Evolutionary conservation across 345 rosid genomes (phyloP).

Genomic region (Corymbia maculata): DNA sequence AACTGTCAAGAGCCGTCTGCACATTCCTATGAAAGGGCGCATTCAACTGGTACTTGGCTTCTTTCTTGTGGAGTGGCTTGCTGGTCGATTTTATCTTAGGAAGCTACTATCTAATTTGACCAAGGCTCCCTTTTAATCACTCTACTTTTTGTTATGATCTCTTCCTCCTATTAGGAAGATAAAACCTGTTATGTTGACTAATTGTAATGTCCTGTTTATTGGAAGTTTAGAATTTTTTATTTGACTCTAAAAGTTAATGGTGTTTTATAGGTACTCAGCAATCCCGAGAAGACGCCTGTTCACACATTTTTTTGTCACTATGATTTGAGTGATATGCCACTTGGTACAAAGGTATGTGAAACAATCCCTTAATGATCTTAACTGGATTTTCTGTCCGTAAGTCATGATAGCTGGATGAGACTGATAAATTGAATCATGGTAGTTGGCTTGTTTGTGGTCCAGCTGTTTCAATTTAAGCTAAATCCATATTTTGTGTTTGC

Average conservation of each 20-base stretch:
- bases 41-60: constrained; percentile 60
- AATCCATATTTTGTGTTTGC: not conserved
- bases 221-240: constrained; percentile 1
- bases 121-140: not conserved
- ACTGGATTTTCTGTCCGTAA: not conserved
- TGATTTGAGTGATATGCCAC: constrained; percentile 94
- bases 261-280: constrained; percentile 77
- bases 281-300: constrained; percentile 95
- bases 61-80: constrained; percentile 1
- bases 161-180: not conserved
- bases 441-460: not conserved
- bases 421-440: not conserved
- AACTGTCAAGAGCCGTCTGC: constrained; percentile 49
- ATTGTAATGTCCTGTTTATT: not conserved
- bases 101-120: not conserved
- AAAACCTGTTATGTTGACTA: not conserved
- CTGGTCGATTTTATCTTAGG: not conserved
- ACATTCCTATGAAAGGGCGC: constrained; percentile 92
- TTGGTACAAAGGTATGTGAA: constrained; percentile 58
- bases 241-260: not conserved
- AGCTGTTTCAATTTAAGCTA: not conserved
- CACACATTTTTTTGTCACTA: constrained; percentile 94
- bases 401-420: not conserved
- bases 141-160: not conserved
- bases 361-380: not conserved